These are phyloP conservation scores for Salpingoeca rosetta DNA, from an alignment of 78 protist genomes.

Conservation along the genomic window DNA sequence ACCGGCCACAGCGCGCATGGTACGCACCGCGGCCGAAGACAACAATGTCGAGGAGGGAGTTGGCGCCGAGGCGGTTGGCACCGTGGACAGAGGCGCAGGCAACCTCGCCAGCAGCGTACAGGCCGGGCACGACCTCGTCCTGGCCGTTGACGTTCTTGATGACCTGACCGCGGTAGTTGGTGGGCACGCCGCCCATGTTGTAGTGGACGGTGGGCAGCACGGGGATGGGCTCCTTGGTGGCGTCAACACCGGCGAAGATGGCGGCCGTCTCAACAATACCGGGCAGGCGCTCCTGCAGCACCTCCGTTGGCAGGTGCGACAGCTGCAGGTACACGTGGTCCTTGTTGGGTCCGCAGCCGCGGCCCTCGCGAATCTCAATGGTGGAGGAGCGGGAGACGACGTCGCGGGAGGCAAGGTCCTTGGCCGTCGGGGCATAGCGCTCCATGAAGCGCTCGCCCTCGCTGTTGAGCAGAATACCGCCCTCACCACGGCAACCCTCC, in stretches of 20 bases:
- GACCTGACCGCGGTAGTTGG: constrained; percentile 84
- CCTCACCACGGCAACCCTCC: constrained; percentile 99
- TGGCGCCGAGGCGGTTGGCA: constrained; percentile 97
- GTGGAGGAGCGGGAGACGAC: constrained; percentile 97
- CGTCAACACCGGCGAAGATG: constrained; percentile 97
- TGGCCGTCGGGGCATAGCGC: constrained; percentile 95
- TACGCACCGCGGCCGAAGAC: constrained; percentile 97
- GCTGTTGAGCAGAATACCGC: constrained; percentile 90
- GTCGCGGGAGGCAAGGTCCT: constrained; percentile 97
- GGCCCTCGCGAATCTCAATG: constrained; percentile 88
- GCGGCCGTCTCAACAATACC: constrained; percentile 95
- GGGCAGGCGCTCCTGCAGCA: constrained; percentile 81
- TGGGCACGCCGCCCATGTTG: constrained; percentile 99
- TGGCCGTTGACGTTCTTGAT: constrained; percentile 16
- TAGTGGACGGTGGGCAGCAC: constrained; percentile 97
- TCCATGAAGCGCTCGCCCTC: constrained; percentile 97
- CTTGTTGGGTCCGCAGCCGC: constrained; percentile 35
- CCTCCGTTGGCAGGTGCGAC: constrained; percentile 75
- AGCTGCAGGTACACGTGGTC: constrained; percentile 94
- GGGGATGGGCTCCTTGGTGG: constrained; percentile 97
- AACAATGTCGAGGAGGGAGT: constrained; percentile 96
- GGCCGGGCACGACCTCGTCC: constrained; percentile 60
- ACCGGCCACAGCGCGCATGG: too few species aligned
- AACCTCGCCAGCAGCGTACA: constrained; percentile 95
- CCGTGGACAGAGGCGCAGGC: constrained; percentile 95